Conservation (phyloP, 2,329 filamentous ascomycete genomes). For the Fusarium graminum region DNA sequence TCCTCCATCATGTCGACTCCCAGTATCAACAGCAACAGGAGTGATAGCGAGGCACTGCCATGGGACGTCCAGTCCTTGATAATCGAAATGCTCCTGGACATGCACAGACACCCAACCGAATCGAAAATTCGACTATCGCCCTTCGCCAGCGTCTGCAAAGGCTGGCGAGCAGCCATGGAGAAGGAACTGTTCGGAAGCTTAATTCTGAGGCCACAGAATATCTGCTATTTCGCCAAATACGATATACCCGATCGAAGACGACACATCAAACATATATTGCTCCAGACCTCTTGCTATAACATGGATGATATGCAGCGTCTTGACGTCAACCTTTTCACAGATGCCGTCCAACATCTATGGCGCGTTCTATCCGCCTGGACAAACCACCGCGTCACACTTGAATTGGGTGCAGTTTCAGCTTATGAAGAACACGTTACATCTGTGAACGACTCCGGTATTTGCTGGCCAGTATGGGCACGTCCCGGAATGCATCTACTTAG, state of each 20-base stretch:
- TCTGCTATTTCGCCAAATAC: neutral
- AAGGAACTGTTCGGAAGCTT: conserved; percentile 6
- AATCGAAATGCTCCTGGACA: no score
- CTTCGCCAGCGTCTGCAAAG: conserved; percentile 21
- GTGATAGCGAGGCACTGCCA: no score
- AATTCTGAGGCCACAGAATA: neutral
- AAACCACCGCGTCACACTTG: conserved; percentile 17
- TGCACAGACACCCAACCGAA: no score
- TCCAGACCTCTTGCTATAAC: conserved; percentile 11
- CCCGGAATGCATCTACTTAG: no score
- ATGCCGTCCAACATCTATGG: conserved; percentile 15
- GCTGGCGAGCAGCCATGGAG: conserved; percentile 20
- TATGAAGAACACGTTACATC: neutral
- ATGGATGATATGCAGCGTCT: accelerated
- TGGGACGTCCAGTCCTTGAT: no score
- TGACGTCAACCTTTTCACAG: neutral
- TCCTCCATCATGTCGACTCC: no score
- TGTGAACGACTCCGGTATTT: no score
- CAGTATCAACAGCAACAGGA: no score
- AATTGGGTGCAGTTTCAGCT: conserved; percentile 25
- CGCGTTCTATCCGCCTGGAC: conserved; percentile 23
- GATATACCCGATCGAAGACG: neutral
- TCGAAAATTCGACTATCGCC: neutral
- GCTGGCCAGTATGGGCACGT: no score
- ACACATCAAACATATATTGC: conserved; percentile 18